phyloP scores from a whole-genome alignment of 495 filamentous ascomycete species.

The Penicillium desertorum region DNA sequence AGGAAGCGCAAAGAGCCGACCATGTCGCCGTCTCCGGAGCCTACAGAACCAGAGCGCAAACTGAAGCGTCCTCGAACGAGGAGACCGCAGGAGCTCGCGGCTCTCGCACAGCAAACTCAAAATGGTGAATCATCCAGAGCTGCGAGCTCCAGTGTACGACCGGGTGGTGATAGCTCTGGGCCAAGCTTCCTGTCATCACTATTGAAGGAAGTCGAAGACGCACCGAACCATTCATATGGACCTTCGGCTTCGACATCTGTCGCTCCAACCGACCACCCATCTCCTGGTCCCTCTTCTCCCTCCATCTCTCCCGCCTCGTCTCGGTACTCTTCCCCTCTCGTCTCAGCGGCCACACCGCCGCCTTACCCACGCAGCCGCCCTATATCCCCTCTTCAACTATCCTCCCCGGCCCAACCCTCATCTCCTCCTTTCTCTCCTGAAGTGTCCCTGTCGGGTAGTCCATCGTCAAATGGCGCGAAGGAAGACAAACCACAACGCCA shows the following conservation, averaged over 20 bases:
- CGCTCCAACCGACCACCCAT: conserved; percentile 43
- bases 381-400: conserved; percentile 67
- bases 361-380: conserved; percentile 60
- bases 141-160: conserved; percentile 33
- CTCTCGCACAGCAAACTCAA: conserved; percentile 43
- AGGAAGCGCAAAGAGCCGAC: conserved; percentile 81
- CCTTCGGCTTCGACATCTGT: conserved; percentile 48
- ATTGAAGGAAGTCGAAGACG: conserved; percentile 81
- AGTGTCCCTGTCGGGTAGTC: conserved; percentile 33
- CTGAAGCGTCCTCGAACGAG: conserved; percentile 81
- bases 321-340: conserved; percentile 64
- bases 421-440: conserved; percentile 59
- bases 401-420: conserved; percentile 61
- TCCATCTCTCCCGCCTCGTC: conserved; percentile 69
- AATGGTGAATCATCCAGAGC: conserved; percentile 49
- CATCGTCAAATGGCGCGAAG: conserved; percentile 21
- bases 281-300: conserved; percentile 66
- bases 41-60: conserved; percentile 66
- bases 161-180: conserved; percentile 39
- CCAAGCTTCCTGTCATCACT: conserved; percentile 78
- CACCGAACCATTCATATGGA: conserved; percentile 50
- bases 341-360: conserved; percentile 72
- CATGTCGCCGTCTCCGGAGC: conserved; percentile 64
- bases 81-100: conserved; percentile 49
- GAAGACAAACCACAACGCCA: conserved; percentile 18